These are phyloP conservation scores for Trichoderma sp. DNA, from an alignment of 2,329 filamentous ascomycete genomes.

Conservation along the genomic window DNA sequence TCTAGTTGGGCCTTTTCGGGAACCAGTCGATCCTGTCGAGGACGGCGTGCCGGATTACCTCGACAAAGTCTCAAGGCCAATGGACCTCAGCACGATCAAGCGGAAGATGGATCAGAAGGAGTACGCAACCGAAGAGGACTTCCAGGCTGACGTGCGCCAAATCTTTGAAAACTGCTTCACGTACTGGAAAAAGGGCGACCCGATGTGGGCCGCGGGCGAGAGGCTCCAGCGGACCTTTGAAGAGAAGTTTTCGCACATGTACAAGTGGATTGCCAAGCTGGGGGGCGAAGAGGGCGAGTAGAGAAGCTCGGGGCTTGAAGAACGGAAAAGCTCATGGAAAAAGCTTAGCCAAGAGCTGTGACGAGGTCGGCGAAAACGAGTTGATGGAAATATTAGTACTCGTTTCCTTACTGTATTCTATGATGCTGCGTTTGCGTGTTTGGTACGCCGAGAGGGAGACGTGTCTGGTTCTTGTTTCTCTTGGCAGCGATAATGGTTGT, in stretches of 20 bases:
- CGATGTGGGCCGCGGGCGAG: conserved; percentile 58
- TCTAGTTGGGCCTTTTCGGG: conserved; percentile 62
- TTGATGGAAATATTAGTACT: neutral
- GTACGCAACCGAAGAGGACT: conserved; percentile 56
- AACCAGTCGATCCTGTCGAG: conserved; percentile 58
- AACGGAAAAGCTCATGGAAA: neutral
- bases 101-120: conserved; percentile 57
- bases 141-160: conserved; percentile 59
- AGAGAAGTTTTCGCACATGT: conserved; percentile 61
- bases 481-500: neutral
- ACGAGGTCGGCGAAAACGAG: neutral
- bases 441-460: neutral
- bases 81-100: conserved; percentile 64
- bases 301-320: neutral
- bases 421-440: neutral
- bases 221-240: conserved; percentile 60
- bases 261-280: conserved; percentile 61
- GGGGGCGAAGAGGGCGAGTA: conserved; percentile 41
- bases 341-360: neutral
- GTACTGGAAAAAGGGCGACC: conserved; percentile 60
- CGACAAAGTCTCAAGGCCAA: conserved; percentile 60
- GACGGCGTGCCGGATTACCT: conserved; percentile 65
- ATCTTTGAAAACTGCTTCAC: conserved; percentile 66
- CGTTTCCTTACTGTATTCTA: neutral
- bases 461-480: neutral